Conservation (phyloP, 78 protist genomes). For the Anaeramoeba flamelloides region DNA sequence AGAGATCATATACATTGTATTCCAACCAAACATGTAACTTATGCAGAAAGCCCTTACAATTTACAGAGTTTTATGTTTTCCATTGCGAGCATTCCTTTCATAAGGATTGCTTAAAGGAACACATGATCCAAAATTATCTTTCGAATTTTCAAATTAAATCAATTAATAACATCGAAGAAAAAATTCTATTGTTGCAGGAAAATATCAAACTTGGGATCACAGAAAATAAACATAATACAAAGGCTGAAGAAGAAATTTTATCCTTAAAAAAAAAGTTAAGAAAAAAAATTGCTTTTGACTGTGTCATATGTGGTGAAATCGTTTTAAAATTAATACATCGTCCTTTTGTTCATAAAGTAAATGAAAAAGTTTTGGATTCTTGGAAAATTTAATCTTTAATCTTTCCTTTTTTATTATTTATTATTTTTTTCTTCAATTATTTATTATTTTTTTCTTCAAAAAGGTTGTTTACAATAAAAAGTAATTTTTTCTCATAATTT, state of each 20-base stretch:
- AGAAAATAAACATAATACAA: no score
- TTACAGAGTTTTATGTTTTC: conserved; percentile 56
- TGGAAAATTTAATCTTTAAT: background rate
- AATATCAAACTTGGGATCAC: background rate
- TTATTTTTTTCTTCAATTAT: no score
- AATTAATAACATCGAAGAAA: background rate
- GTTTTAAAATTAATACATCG: background rate
- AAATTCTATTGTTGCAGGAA: background rate
- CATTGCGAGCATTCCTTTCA: conserved; percentile 75
- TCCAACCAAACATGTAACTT: conserved; percentile 45
- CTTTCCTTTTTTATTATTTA: no score
- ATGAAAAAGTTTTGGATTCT: background rate
- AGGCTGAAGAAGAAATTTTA: background rate
- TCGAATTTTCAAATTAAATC: background rate
- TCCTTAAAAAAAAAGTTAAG: background rate
- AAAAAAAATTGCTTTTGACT: background rate
- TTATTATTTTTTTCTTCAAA: no score
- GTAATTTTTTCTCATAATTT: no score
- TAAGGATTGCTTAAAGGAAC: conserved; percentile 41
- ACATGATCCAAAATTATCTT: background rate
- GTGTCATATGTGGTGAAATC: background rate
- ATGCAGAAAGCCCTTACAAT: conserved; percentile 40
- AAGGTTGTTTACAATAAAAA: no score
- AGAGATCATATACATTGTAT: conserved; percentile 41
- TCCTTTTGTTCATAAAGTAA: background rate